phyloP scores from a whole-genome alignment of 768 basidiomycete genomes.

The Lactarius pseudohatsudake region DNA sequence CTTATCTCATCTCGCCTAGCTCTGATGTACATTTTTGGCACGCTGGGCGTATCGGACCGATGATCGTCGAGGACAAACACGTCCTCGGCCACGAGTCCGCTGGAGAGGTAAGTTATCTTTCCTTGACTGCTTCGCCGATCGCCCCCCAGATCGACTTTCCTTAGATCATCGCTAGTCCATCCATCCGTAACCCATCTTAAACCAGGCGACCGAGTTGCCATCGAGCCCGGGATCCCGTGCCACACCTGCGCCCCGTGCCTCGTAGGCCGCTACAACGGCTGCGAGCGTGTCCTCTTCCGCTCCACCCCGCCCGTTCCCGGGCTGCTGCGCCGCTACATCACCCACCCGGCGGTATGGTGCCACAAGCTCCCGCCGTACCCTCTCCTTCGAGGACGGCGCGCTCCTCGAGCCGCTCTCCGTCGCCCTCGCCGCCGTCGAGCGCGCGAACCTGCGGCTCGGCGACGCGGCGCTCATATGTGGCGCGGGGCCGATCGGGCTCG shows the following conservation, averaged over 20 bases:
- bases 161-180: constrained; percentile 18
- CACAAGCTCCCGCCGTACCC: constrained; percentile 60
- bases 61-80: constrained; percentile 63
- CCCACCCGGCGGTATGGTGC: constrained; percentile 39
- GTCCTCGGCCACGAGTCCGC: constrained; percentile 62
- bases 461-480: constrained; percentile 65
- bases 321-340: constrained; percentile 29
- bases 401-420: constrained; percentile 69
- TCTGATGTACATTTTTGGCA: constrained; percentile 76
- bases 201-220: constrained; percentile 63
- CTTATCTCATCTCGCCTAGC: constrained; percentile 37
- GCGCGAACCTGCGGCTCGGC: constrained; percentile 64
- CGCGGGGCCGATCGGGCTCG: constrained; percentile 68
- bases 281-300: constrained; percentile 56
- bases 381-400: constrained; percentile 67
- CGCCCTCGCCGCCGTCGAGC: constrained; percentile 66
- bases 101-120: constrained; percentile 55
- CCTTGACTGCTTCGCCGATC: not conserved
- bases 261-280: constrained; percentile 65
- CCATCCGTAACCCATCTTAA: constrained; percentile 17
- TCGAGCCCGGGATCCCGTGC: constrained; percentile 70
- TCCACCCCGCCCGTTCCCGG: constrained; percentile 62
- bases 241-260: constrained; percentile 63
- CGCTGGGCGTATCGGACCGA: constrained; percentile 65
- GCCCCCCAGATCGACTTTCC: not conserved